Evolutionary conservation across 176 grass and related monocot genomes (phyloP).

Genomic region (Neostapfia colusana): DNA sequence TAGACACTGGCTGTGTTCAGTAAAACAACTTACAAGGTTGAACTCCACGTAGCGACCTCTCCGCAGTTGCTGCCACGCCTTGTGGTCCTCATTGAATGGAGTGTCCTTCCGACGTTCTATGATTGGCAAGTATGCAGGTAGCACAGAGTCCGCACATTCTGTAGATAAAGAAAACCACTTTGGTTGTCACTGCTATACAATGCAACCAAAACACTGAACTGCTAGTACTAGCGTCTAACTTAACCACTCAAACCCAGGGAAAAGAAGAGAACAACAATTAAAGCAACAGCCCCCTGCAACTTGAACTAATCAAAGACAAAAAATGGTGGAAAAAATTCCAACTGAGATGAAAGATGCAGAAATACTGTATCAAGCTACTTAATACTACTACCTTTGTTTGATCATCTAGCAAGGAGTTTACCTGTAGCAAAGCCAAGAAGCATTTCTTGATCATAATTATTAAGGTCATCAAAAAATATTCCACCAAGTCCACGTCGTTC

Average conservation of each 20-base stretch:
- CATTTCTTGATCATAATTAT: constrained; percentile 94
- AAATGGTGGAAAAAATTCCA: not conserved
- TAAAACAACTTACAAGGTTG: constrained; percentile 71
- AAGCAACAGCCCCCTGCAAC: not conserved
- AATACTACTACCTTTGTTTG: not conserved
- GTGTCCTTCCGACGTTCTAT: constrained; percentile 81
- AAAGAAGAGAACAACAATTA: not conserved
- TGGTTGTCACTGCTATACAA: not conserved
- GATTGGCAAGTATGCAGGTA: constrained; percentile 91
- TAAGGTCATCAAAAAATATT: constrained; percentile 99
- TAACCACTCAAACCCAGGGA: not conserved
- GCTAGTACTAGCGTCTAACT: not conserved
- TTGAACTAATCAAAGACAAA: not conserved
- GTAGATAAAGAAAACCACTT: constrained; percentile 15
- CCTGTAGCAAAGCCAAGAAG: constrained; percentile 90
- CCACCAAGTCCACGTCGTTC: constrained; percentile 92
- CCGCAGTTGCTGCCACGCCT: constrained; percentile 91
- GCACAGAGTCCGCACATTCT: constrained; percentile 89
- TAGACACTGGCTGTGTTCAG: not conserved
- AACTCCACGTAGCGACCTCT: constrained; percentile 98
- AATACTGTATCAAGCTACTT: not conserved
- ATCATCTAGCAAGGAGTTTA: constrained; percentile 35
- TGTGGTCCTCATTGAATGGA: constrained; percentile 85
- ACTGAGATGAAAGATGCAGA: not conserved
- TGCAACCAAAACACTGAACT: not conserved